phyloP scores from a whole-genome alignment of 2,329 filamentous ascomycete genomes.

The Arthrocladium fulminans region DNA sequence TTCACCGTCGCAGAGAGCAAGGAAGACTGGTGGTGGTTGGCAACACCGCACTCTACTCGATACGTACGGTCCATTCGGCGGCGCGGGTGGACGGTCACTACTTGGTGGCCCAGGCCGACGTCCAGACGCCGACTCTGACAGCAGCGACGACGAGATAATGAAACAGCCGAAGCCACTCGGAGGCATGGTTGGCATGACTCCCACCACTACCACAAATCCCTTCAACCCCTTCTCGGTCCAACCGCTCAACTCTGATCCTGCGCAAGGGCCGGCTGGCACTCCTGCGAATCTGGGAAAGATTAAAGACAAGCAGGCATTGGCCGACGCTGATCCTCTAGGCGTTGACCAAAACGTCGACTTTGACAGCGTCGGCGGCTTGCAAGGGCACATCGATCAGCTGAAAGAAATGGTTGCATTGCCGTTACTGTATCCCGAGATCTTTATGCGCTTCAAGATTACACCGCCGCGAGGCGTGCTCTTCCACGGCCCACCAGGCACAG shows the following conservation, averaged over 20 bases:
- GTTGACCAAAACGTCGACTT: conserved; percentile 91
- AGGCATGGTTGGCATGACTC: conserved; percentile 58
- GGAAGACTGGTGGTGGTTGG: conserved; percentile 45
- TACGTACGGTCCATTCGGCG: conserved; percentile 86
- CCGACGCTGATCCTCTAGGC: conserved; percentile 88
- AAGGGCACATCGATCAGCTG: conserved; percentile 89
- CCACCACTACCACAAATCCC: conserved; percentile 43
- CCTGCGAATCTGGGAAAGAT: conserved; percentile 84
- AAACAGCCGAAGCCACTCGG: conserved; percentile 48
- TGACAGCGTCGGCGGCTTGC: conserved; percentile 82
- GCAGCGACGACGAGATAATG: conserved; percentile 83
- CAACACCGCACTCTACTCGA: conserved; percentile 81
- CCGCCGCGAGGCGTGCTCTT: conserved; percentile 92
- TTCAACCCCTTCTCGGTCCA: conserved; percentile 47
- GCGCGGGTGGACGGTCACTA: conserved; percentile 55
- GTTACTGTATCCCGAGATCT: conserved; percentile 88
- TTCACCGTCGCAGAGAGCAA: conserved; percentile 59
- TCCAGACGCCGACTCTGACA: conserved; percentile 77
- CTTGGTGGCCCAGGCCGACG: conserved; percentile 59
- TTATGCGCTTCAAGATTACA: conserved; percentile 81
- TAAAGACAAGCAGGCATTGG: conserved; percentile 83
- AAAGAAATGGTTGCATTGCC: conserved; percentile 98
- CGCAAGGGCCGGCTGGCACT: conserved; percentile 49
- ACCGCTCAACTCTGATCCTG: conserved; percentile 48
- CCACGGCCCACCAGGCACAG: conserved; percentile 92